phyloP scores from a whole-genome alignment of 2,329 filamentous ascomycete genomes.

The Diaporthe vaccinii region DNA sequence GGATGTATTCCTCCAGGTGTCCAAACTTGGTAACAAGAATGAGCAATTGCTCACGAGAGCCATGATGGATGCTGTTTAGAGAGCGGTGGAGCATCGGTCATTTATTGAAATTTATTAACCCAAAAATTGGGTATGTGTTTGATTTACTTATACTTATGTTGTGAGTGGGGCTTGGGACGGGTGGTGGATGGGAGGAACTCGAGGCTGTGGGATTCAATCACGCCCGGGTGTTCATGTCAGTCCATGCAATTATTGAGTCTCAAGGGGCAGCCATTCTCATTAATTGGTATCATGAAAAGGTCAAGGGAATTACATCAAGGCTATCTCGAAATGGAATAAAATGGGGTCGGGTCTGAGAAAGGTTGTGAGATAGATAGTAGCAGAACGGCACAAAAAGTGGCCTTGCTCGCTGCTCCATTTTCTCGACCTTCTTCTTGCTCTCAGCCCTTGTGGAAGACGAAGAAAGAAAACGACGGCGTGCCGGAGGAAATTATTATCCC shows the following conservation, averaged over 20 bases:
- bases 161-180: not conserved
- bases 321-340: conserved; percentile 48
- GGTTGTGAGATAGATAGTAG: conserved; percentile 33
- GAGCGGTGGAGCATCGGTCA: not conserved
- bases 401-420: conserved; percentile 34
- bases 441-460: conserved; percentile 39
- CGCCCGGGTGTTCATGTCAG: not conserved
- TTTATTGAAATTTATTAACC: not conserved
- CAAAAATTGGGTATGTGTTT: not conserved
- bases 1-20: conserved; percentile 96
- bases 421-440: conserved; percentile 24
- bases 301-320: conserved; percentile 63
- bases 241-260: conserved; percentile 27
- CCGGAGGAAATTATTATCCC: conserved; percentile 36
- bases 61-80: conserved; percentile 80
- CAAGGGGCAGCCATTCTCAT: conserved; percentile 53
- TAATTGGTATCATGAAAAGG: conserved; percentile 64
- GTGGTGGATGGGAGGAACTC: not conserved
- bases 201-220: not conserved
- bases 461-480: conserved; percentile 40
- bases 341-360: conserved; percentile 37
- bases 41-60: conserved; percentile 88
- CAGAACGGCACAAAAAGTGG: conserved; percentile 34
- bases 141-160: not conserved
- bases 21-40: conserved; percentile 97